Percentiles rank a stretch among this genome's conserved stretches.
These are phyloP conservation scores for Aspergillus bridgeri DNA, from an alignment of 495 filamentous ascomycete genomes.

Conservation along the genomic window DNA sequence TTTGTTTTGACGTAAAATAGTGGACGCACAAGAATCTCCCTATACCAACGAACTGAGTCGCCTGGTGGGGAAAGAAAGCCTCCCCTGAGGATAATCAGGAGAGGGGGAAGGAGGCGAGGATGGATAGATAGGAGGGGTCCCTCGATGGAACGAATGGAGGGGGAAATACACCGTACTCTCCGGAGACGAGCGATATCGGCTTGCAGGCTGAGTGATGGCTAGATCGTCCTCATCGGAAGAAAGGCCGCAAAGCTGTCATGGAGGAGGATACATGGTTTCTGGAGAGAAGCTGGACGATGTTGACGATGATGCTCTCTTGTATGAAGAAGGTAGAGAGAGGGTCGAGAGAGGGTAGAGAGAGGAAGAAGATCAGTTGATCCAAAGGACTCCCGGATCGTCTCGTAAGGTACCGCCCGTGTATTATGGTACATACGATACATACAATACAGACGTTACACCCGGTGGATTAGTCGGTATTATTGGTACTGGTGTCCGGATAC, in stretches of 20 bases:
- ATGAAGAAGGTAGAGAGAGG: neutral
- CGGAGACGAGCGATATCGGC: neutral
- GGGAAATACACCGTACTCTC: neutral
- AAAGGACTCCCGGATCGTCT: neutral
- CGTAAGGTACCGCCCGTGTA: neutral
- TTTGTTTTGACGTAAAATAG: neutral
- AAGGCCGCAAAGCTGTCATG: neutral
- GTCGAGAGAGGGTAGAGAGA: neutral
- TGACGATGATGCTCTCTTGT: neutral
- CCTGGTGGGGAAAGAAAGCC: neutral
- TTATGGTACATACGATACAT: no score
- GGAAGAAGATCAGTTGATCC: neutral
- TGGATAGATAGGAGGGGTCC: neutral
- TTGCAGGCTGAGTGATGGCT: neutral
- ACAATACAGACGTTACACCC: no score
- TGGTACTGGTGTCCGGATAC: no score
- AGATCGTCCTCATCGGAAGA: neutral
- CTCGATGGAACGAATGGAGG: neutral
- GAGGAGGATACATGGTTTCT: slow-evolving; percentile 14
- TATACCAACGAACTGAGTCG: neutral
- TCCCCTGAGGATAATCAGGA: neutral
- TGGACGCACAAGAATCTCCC: neutral
- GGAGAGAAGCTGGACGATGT: neutral
- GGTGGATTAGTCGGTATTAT: no score
- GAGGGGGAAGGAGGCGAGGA: neutral